phyloP scores from a whole-genome alignment of 352 stramenopile species.

The Pythium diclinum region DNA sequence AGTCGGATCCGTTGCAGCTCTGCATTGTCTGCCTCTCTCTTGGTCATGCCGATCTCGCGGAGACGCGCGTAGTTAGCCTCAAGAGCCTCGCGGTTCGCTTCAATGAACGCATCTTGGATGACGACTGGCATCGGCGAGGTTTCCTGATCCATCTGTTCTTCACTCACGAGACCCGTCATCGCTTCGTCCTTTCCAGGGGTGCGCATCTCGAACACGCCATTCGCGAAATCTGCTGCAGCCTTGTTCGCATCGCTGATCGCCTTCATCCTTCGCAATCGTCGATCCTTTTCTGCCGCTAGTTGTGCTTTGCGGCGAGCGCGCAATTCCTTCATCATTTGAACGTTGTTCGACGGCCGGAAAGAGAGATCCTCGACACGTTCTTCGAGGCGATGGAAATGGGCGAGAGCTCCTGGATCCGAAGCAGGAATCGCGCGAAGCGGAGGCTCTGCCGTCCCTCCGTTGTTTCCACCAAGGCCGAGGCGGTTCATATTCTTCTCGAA shows the following conservation, averaged over 20 bases:
- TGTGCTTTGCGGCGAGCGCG: constrained; percentile 63
- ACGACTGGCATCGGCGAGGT: constrained; percentile 8
- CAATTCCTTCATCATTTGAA: constrained; percentile 85
- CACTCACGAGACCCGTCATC: background rate
- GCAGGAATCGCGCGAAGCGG: constrained; percentile 38
- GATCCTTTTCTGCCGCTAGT: constrained; percentile 64
- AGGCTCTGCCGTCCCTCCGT: constrained; percentile 17
- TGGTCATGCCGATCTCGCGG: constrained; percentile 31
- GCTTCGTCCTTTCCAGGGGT: background rate
- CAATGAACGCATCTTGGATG: constrained; percentile 40
- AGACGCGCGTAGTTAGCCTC: constrained; percentile 50
- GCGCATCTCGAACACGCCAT: background rate
- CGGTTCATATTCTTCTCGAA: constrained; percentile 72
- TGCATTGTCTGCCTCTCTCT: constrained; percentile 36
- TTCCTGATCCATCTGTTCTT: background rate
- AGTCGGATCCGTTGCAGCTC: constrained; percentile 34
- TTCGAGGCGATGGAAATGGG: constrained; percentile 44
- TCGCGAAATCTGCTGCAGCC: constrained; percentile 11
- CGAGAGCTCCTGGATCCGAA: constrained; percentile 37
- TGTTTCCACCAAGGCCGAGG: constrained; percentile 37
- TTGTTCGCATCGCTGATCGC: constrained; percentile 40
- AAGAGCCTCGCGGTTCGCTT: constrained; percentile 38
- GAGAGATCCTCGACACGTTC: constrained; percentile 45
- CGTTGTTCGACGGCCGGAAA: constrained; percentile 73
- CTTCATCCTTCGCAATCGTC: constrained; percentile 46